Conservation (phyloP, 495 filamentous ascomycete species). For the Penicillium malachiteum region DNA sequence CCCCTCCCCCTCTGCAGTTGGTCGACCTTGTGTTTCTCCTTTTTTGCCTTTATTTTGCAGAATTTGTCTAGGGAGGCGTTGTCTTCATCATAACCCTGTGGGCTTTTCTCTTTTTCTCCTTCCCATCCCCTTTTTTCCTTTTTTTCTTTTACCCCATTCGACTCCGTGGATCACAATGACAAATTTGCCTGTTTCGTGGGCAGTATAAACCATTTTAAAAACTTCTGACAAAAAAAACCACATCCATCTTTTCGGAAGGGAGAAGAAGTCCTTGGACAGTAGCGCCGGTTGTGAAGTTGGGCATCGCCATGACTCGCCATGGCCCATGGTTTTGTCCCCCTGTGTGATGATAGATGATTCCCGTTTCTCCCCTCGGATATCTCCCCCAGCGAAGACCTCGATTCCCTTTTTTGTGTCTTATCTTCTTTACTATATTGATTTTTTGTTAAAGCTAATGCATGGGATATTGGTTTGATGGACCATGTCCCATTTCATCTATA, state of each 20-base stretch:
- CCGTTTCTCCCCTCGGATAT: slow-evolving; percentile 25
- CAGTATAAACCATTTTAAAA: slow-evolving; percentile 23
- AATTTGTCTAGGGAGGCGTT: slow-evolving; percentile 55
- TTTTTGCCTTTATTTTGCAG: slow-evolving; percentile 43
- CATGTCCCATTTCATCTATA: background rate
- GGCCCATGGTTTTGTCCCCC: slow-evolving; percentile 9
- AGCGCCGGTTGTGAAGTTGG: slow-evolving; percentile 14
- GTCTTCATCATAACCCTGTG: slow-evolving; percentile 50
- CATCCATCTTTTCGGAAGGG: slow-evolving; percentile 4
- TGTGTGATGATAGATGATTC: slow-evolving; percentile 39
- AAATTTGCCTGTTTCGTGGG: slow-evolving; percentile 20
- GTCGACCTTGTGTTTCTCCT: slow-evolving; percentile 40
- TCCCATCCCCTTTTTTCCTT: slow-evolving; percentile 16
- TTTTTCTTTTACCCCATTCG: slow-evolving; percentile 11
- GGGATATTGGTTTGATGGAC: slow-evolving; percentile 22
- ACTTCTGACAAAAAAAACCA: slow-evolving; percentile 13
- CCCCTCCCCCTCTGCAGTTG: slow-evolving; percentile 36
- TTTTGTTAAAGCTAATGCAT: slow-evolving; percentile 42
- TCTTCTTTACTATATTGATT: slow-evolving; percentile 23
- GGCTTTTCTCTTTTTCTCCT: slow-evolving; percentile 41
- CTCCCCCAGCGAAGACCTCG: slow-evolving; percentile 28
- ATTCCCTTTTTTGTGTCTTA: slow-evolving; percentile 21
- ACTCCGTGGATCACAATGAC: slow-evolving; percentile 28
- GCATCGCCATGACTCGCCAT: slow-evolving; percentile 11
- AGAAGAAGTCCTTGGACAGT: slow-evolving; percentile 18